Base-by-base conservation (phyloP, 2,329 filamentous ascomycete genomes). In the Monilinia fructicola region DNA sequence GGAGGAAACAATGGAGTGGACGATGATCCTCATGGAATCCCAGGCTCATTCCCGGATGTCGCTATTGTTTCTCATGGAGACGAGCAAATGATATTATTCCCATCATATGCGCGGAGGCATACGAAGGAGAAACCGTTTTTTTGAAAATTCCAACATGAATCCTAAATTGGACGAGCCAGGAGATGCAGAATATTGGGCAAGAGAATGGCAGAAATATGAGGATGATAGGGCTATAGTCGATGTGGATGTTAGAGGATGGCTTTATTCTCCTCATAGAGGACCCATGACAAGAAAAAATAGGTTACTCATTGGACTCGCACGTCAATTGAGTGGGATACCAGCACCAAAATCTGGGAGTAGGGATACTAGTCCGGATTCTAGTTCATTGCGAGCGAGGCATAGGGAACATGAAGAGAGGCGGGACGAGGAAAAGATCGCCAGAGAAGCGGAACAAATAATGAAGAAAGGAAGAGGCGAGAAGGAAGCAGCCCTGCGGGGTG, bases 41-140 rank as follows among this genome's bases (percentile, higher is more conserved):
- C 92, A 0, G 90, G 90, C 0, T 87, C 89, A 1, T 97, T 96
- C 74, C 92, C 93, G 0, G 90, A 97, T 72, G 90, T 92, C 23
- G 86, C 90, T n/a, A 90, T 97, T 68, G 86, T 90, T 21, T 85
- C 87, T 14, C 88, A 87, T 69, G 93, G 92, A 16, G 86, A 92
- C 68, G 93, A 97, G 77, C 92, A 98, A 79, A 92, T 99, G 88
- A 87, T 99, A 12, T 77, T 99, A 31, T 99, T 99, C 72, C 95
- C 95, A 0, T 97, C 92, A 64, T 99, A 99, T 92, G 92, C 11
- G 88, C 93, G 75, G 73, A 76, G 69, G 69, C 77, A 71, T 71
- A 72, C 48, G 68, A 71, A 78, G 23, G 69, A 70, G 42, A 67
- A 73, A 31, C 68, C 72, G 31, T 76, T 76, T 64, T 64, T 69